These are phyloP conservation scores for Aspergillus avenaceus DNA, from an alignment of 495 filamentous ascomycete genomes.

Conservation along the genomic window DNA sequence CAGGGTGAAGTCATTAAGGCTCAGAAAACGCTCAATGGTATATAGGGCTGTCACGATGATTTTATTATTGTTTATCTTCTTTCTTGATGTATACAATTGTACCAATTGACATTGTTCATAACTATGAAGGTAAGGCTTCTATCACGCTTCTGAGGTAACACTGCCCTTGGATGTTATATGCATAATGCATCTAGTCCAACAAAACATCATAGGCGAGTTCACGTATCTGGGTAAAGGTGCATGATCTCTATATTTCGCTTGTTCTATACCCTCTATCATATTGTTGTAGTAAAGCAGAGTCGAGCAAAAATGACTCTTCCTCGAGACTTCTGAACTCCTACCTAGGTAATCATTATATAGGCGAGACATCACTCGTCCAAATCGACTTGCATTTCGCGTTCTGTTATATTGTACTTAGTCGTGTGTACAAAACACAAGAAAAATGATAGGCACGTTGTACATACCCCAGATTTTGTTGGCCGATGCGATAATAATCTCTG, in stretches of 20 bases:
- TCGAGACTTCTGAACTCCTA: no score
- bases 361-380: conserved; percentile 30
- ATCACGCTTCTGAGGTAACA: no score
- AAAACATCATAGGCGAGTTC: no score
- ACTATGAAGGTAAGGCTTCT: not conserved
- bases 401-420: conserved; percentile 13
- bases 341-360: no score
- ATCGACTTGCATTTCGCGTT: conserved; percentile 41
- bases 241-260: no score
- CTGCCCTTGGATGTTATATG: no score
- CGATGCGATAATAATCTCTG: conserved; percentile 62
- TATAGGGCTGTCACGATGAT: conserved; percentile 20
- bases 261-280: no score
- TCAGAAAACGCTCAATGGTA: conserved; percentile 56
- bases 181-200: no score
- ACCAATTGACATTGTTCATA: not conserved
- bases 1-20: conserved; percentile 54
- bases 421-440: not conserved
- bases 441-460: conserved; percentile 22
- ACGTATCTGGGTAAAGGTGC: no score
- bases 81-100: not conserved
- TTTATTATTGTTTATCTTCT: not conserved
- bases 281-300: no score
- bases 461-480: conserved; percentile 73
- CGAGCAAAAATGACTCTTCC: no score